Evolutionary conservation across 805 yeast genomes (phyloP).

Genomic region (Clavispora fructus): DNA sequence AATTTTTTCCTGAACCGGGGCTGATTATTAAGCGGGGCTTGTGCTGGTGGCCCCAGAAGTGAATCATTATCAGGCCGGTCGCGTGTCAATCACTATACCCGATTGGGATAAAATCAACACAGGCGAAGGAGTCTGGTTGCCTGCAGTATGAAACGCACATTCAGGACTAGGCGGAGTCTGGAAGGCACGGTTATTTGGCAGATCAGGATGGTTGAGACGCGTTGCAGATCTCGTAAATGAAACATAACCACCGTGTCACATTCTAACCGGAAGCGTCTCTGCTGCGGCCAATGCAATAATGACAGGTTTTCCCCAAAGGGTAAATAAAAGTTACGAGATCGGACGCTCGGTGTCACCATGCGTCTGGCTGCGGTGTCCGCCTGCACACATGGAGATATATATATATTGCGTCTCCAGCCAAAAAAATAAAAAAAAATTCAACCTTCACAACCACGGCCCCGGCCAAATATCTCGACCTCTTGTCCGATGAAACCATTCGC

Average conservation of each 20-base stretch:
- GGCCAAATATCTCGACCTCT: neutral
- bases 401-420: neutral
- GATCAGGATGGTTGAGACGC: neutral
- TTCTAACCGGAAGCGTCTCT: no score
- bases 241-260: no score
- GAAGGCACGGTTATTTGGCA: neutral
- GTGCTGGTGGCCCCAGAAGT: neutral
- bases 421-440: neutral
- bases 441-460: neutral
- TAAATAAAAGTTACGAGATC: no score
- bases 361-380: neutral
- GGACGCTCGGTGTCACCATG: no score
- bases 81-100: neutral
- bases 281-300: no score
- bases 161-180: neutral
- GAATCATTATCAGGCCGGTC: neutral
- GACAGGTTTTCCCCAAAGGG: no score
- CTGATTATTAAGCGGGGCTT: neutral
- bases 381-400: neutral
- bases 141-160: neutral
- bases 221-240: neutral
- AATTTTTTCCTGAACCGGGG: conserved; percentile 23
- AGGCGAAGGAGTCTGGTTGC: neutral
- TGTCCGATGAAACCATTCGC: neutral
- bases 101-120: conserved; percentile 1